These are phyloP conservation scores for Singerocomus inundabilis DNA, from an alignment of 1,284 basidiomycete species.

Conservation along the genomic window DNA sequence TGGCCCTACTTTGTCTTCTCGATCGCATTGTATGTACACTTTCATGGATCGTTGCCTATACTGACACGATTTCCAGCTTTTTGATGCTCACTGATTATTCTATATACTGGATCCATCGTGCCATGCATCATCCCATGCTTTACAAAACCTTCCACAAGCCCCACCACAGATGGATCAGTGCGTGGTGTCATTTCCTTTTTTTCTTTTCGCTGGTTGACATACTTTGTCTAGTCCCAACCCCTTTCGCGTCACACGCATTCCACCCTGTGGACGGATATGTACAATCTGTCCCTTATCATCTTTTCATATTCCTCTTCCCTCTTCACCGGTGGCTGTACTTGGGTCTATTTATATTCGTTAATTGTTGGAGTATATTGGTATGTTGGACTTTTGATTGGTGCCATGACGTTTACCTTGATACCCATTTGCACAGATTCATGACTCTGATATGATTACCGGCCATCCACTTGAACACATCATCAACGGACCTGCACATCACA, in stretches of 20 bases:
- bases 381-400: constrained; percentile 9
- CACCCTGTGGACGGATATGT: constrained; percentile 94
- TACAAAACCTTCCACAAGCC: constrained; percentile 96
- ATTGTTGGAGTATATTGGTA: constrained; percentile 90
- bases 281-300: constrained; percentile 93
- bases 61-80: constrained; percentile 51
- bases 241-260: constrained; percentile 96
- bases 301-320: constrained; percentile 92
- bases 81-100: constrained; percentile 88
- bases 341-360: constrained; percentile 82
- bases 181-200: constrained; percentile 32
- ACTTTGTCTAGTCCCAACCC: constrained; percentile 76
- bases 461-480: constrained; percentile 87
- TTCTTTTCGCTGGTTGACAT: constrained; percentile 4
- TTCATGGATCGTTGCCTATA: not conserved
- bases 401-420: constrained; percentile 4
- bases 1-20: constrained; percentile 65
- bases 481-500: constrained; percentile 98
- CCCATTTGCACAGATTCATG: constrained; percentile 72
- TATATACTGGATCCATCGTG: constrained; percentile 96
- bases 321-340: constrained; percentile 85
- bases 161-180: constrained; percentile 98
- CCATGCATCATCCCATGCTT: constrained; percentile 81
- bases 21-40: constrained; percentile 54
- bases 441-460: constrained; percentile 99